These are phyloP conservation scores for Tranzscheliella williamsii DNA, from an alignment of 1,284 basidiomycete genomes.

Conservation along the genomic window DNA sequence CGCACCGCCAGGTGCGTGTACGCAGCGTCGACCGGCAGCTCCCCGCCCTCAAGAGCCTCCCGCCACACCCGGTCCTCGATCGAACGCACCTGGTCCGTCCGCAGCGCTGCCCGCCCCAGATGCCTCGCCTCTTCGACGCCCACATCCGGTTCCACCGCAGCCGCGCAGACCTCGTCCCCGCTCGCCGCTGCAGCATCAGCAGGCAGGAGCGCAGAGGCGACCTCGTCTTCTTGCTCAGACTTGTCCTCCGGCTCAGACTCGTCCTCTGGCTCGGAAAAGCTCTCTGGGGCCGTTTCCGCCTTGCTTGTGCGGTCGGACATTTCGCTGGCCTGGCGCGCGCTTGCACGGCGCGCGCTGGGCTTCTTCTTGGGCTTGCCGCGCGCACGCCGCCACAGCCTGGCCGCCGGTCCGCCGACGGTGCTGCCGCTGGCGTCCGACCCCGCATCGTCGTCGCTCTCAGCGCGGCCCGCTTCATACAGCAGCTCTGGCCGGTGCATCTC, in stretches of 20 bases:
- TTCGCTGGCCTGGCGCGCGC: slow-evolving; percentile 9
- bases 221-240: not conserved
- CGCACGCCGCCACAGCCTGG: slow-evolving; percentile 40
- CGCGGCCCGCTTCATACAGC: slow-evolving; percentile 7
- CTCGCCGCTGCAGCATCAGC: no score
- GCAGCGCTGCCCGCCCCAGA: slow-evolving; percentile 16
- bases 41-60: slow-evolving; percentile 30
- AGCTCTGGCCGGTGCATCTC: slow-evolving; percentile 43
- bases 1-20: slow-evolving; percentile 44
- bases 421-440: slow-evolving; percentile 39
- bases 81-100: slow-evolving; percentile 27
- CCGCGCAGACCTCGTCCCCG: no score
- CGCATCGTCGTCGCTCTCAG: slow-evolving; percentile 12
- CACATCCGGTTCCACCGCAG: no score
- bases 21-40: slow-evolving; percentile 41
- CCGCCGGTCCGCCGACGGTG: slow-evolving; percentile 41
- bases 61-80: slow-evolving; percentile 43
- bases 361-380: slow-evolving; percentile 35
- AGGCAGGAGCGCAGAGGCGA: no score
- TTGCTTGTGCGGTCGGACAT: slow-evolving; percentile 23
- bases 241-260: slow-evolving; percentile 3
- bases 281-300: slow-evolving; percentile 24
- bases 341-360: not conserved
- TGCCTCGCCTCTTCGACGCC: not conserved
- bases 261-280: no score